These are phyloP conservation scores for Syzygium aromaticum DNA, from an alignment of 345 rosid species.

Conservation along the genomic window DNA sequence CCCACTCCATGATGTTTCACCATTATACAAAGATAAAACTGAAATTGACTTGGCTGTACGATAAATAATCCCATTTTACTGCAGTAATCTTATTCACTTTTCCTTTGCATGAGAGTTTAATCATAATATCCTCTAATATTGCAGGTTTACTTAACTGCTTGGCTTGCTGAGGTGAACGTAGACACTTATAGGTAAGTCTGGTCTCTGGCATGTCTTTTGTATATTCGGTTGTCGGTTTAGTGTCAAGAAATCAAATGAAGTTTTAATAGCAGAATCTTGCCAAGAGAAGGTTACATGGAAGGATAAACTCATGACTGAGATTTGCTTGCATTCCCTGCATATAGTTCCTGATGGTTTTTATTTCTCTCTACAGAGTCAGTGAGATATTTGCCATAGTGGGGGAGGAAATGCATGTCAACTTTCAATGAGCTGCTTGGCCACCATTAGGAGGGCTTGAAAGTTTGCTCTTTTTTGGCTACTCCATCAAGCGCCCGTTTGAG, in stretches of 20 bases:
- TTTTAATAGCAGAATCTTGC: not conserved
- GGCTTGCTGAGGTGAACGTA: constrained; percentile 76
- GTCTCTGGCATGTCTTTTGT: not conserved
- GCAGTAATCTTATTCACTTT: not conserved
- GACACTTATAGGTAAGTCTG: constrained; percentile 47
- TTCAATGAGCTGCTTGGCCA: constrained; percentile 12
- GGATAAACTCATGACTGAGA: not conserved
- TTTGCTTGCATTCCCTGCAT: not conserved
- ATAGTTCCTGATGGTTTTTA: not conserved
- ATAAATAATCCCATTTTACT: not conserved
- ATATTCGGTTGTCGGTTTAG: not conserved
- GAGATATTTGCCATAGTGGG: constrained; percentile 55
- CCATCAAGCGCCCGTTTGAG: not conserved
- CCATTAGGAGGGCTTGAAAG: not conserved
- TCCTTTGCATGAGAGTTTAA: not conserved
- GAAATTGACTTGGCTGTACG: not conserved
- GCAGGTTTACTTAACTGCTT: constrained; percentile 69
- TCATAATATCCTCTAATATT: not conserved
- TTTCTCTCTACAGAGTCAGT: constrained; percentile 32
- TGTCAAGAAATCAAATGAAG: not conserved
- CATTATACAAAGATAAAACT: not conserved
- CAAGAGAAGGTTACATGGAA: not conserved
- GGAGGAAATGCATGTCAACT: constrained; percentile 52
- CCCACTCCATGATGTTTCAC: not conserved
- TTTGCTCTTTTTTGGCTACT: not conserved